Conservation (phyloP, 2,329 filamentous ascomycete genomes). For the Aschersonia sp. region DNA sequence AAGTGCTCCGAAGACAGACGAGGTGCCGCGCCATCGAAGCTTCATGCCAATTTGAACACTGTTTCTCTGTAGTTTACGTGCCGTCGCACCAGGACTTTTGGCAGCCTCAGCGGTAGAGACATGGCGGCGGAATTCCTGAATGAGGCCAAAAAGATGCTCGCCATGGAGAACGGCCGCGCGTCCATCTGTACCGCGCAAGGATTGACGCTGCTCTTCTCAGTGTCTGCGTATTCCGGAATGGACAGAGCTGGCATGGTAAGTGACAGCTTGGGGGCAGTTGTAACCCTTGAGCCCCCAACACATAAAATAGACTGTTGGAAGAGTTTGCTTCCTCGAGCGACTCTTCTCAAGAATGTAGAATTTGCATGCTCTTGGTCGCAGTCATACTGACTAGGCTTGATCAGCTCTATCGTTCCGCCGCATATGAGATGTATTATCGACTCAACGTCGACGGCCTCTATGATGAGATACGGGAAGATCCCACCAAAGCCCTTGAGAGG, state of each 20-base stretch:
- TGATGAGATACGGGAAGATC: slow-evolving; percentile 2
- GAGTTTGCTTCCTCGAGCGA: no score
- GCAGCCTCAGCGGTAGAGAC: slow-evolving; percentile 5
- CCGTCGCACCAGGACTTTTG: slow-evolving; percentile 7
- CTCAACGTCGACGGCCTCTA: slow-evolving; percentile 5
- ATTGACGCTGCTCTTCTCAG: slow-evolving; percentile 6
- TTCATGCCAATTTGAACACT: not conserved
- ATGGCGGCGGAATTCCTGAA: slow-evolving; percentile 8
- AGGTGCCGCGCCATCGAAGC: no score
- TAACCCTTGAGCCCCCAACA: no score
- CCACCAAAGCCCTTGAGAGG: not conserved
- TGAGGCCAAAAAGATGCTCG: slow-evolving; percentile 11
- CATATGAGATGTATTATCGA: slow-evolving; percentile 8
- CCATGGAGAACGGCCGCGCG: slow-evolving; percentile 7
- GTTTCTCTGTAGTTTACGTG: slow-evolving; percentile 7
- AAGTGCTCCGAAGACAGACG: slow-evolving; percentile 1
- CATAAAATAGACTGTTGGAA: no score
- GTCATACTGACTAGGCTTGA: not conserved
- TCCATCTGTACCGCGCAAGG: slow-evolving; percentile 10
- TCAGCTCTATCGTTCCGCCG: slow-evolving; percentile 9
- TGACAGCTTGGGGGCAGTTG: no score
- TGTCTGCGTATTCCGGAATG: slow-evolving; percentile 5
- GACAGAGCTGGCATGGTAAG: slow-evolving; percentile 7
- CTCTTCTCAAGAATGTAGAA: not conserved
- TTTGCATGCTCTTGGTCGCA: not conserved